Conservation (phyloP, 306 rosid genomes). For the Castanospermum australe region DNA sequence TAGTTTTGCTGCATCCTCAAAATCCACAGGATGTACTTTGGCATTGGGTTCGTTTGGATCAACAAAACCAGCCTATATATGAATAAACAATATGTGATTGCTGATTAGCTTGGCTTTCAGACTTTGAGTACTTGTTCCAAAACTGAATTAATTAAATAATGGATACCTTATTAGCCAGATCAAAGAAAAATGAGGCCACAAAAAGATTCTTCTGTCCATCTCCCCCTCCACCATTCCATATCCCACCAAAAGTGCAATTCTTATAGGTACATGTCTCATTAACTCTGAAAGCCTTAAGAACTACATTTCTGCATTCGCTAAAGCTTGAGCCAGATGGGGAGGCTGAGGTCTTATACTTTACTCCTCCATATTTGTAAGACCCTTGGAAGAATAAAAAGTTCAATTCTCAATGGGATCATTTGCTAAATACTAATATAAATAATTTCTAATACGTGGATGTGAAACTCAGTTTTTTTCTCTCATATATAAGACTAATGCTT, state of each 20-base stretch:
- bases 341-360: constrained; percentile 40
- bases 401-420: background rate
- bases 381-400: constrained; percentile 30
- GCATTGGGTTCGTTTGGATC: constrained; percentile 42
- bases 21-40: constrained; percentile 41
- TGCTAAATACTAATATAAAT: background rate
- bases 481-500: background rate
- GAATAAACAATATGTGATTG: background rate
- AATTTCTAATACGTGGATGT: background rate
- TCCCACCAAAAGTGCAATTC: constrained; percentile 74
- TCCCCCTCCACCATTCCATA: constrained; percentile 85
- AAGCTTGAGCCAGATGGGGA: constrained; percentile 55
- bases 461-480: background rate
- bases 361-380: constrained; percentile 57
- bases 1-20: constrained; percentile 52
- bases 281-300: constrained; percentile 54
- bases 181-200: constrained; percentile 82
- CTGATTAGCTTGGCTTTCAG: background rate
- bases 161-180: constrained; percentile 71
- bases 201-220: constrained; percentile 68
- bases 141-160: background rate
- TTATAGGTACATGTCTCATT: constrained; percentile 62
- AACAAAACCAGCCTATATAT: constrained; percentile 58
- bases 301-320: constrained; percentile 50
- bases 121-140: background rate